Base-by-base conservation (phyloP, 768 basidiomycete species). In the Crucibulum laeve region DNA sequence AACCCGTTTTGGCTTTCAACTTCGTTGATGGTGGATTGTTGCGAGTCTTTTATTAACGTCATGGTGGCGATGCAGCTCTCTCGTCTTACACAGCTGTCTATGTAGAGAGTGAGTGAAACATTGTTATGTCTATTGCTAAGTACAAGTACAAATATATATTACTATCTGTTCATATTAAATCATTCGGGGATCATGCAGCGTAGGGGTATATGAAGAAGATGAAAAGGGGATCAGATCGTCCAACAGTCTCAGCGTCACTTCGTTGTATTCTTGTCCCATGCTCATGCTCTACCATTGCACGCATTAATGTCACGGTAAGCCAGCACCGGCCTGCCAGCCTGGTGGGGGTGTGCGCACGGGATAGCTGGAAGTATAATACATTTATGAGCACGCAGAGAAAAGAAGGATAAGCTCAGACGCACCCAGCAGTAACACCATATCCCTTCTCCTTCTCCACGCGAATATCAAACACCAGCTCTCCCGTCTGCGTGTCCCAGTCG, bases 371-470 rank as follows among this genome's bases (percentile, higher is more conserved):
- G 22, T 36, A 38, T 43, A 42, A 22, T 15, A 33, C 3, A 32
- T 51, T 43, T 25, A 42, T 13, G 38, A 34, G 6, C 19, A 34
- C 4, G 6, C 6, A 18, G 5, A 17, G 30, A 21, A 34, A 50
- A 30, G 25, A 32, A 18, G 21, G 43, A 34, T 35, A 43, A 30
- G 5, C 47, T n/a, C 35, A 34, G 30, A 60, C 82, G 49, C 60
- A 92, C 87, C 86, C 82, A 49, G 82, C 74, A 18, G 91, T 97
- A 46, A 80, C 74, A 5, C 95, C 95, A 25, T 68, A 44, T 0
- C 95, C 95, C 56, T 90, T 93, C 50, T 73, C 70, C 51, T 77
- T 87, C 63, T 99, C 95, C 7, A 97, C 82, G 1, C 87, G 79
- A 54, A 97, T 80, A 52, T 91, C 87, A 49, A 89, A 97, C 5